phyloP scores from a whole-genome alignment of 2,329 filamentous ascomycete species.

The Lachnellula occidentalis region DNA sequence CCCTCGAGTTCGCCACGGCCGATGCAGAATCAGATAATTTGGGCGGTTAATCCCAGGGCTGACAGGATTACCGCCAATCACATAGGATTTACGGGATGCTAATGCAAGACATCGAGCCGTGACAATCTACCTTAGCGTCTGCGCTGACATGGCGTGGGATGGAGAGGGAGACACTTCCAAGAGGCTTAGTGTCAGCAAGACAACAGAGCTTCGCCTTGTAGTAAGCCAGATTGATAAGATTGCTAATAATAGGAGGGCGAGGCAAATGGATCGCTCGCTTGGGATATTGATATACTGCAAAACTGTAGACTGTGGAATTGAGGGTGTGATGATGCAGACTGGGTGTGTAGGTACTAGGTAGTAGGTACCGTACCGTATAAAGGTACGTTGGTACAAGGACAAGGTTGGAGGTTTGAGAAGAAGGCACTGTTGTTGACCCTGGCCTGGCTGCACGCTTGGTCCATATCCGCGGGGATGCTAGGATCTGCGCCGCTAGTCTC shows the following conservation, averaged over 20 bases:
- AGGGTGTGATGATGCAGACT: not conserved
- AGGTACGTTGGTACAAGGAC: slow-evolving; percentile 15
- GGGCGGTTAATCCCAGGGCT: not conserved
- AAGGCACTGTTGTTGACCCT: not conserved
- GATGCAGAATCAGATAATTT: not conserved
- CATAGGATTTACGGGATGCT: not conserved
- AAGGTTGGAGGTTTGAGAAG: slow-evolving; percentile 2
- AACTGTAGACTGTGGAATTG: too few relatives aligned
- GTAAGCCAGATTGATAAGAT: not conserved
- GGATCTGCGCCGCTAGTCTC: slow-evolving; percentile 13
- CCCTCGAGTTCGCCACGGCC: not conserved
- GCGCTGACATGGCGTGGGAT: not conserved
- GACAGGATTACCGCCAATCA: not conserved
- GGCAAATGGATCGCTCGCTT: too few relatives aligned
- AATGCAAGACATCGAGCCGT: not conserved
- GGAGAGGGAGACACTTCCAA: not conserved
- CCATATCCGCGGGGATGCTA: slow-evolving; percentile 3
- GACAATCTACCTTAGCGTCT: not conserved
- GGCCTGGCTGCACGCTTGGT: slow-evolving; percentile 11
- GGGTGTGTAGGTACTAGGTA: not conserved
- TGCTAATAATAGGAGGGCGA: not conserved
- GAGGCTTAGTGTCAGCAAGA: not conserved
- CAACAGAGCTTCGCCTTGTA: not conserved
- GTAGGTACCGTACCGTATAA: not conserved
- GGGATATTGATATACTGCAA: too few relatives aligned